Evolutionary conservation across 1,284 basidiomycete species (phyloP), one percentile per base, ranked within the genome.

Genomic region (Tetrapyrgos nigripes): DNA sequence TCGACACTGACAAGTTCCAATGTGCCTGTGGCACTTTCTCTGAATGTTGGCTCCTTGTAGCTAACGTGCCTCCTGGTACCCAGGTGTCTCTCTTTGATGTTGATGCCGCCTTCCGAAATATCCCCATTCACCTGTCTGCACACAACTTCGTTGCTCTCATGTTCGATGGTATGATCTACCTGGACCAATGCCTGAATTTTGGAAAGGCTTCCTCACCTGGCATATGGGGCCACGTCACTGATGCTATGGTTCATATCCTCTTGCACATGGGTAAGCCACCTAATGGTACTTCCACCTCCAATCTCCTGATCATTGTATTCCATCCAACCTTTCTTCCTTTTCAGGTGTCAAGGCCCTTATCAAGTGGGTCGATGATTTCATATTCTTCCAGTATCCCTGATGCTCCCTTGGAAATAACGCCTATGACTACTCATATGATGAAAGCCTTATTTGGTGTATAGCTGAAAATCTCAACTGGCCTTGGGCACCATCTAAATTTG

Each of bases 301-400:
- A n/a, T n/a, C n/a, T n/a, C n/a, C n/a, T n/a, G n/a, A n/a, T n/a
- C n/a, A n/a, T n/a, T n/a, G n/a, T n/a, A n/a, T n/a, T n/a, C n/a
- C n/a, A n/a, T n/a, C n/a, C n/a, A n/a, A n/a, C n/a, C n/a, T n/a
- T n/a, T n/a, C n/a, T n/a, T n/a, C n/a, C n/a, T 31, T 13, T 6
- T 47, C 13, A 9, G 66, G 62, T 8, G 52, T 69, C 13, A 61
- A 61, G 10, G 66, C 61, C 0, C 45, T 72, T 1, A 48, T 69
- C 2, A 78, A 77, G 49, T 79, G 76, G 76, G 76, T 75, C 0
- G 69, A 78, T 48, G 68, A 77, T 54, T 74, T 75, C 46, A 54
- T 71, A 0, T 66, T 73, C 47, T 68, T 73, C 46, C 60, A 60
- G 0, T 66, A 50, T 59, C 58, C 21, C 1, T 4, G 17, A 21